Evolutionary conservation across 352 stramenopile genomes (phyloP), one percentile per base, ranked within the genome.

Genomic region (Phytophthora lateralis): DNA sequence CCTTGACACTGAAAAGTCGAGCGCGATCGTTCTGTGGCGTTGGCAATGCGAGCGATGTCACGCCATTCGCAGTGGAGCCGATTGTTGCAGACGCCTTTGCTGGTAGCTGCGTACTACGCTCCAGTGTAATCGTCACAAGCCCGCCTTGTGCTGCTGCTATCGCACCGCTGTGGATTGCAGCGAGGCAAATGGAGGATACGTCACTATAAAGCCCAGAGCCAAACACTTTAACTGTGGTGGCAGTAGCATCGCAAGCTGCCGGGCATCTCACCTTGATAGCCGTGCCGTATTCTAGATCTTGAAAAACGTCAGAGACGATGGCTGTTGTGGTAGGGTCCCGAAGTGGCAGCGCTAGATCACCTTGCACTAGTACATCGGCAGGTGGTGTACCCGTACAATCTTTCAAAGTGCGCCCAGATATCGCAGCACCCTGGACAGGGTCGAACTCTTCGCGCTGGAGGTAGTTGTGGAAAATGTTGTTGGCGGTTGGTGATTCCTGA

Each of bases 401-500:
- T 50, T 97, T 96, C 30, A 97, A 78, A 12, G 66, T 85, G 38
- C 91, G 61, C 69, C 91, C 69, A 60, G 67, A 61, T 43, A 93
- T 18, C 63, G 76, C 80, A 54, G 59, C 45, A 47, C 74, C 69
- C 51, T 80, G 57, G 11, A 90, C 67, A 15, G 77, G 58, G 51
- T 90, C 66, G 6, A 48, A 63, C 24, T 74, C 56, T 15, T 61
- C 34, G 4, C 83, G 82, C 32, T 88, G 75, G 0, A 73, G 63
- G 44, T 86, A 94, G 72, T 98, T 98, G 78, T 98, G 98, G 55
- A 97, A 94, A 21, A 98, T 88, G 59, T 99, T 98, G 75, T 94
- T 89, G 41, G 63, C 62, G 32, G 68, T 64, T 12, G 92, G 77
- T 7, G 95, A 90, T 14, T 76, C 69, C 30, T 91, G 88, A 9